Base-by-base conservation (phyloP, 345 rosid genomes). In the Lepidium africanum region DNA sequence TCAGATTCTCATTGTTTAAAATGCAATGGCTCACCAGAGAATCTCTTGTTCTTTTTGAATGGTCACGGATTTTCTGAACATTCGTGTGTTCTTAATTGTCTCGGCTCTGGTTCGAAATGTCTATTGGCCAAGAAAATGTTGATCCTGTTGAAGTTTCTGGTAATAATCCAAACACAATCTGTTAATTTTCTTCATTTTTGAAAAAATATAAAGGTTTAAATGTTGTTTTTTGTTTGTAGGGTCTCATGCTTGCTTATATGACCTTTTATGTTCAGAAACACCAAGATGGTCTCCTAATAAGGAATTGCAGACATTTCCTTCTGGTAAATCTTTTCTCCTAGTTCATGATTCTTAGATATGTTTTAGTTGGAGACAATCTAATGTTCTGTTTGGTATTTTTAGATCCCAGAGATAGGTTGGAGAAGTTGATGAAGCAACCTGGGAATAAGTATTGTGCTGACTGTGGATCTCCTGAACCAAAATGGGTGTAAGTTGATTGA, bases 391-490 rank as follows among this genome's bases (percentile, higher is more conserved):
- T 68, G 41, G 10, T 35, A 6, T 39, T 72, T 27, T 55, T 68
- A 89, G 96, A 80, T 74, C 78, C 91, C 9, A 76, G 61, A 16
- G 75, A 50, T 49, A 81, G 84, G 80, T 78, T 92, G 70, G 88
- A 87, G 80, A 77, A 69, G 43, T 72, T 85, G 66, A 63, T 87
- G 67, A 79, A 66, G 61, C 78, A 81, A 61, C 65, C 81, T 27
- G 80, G 90, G 40, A 92, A 92, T 71, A 79, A 53, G 17, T 53
- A 39, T 73, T 92, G 98, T 81, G 98, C 98, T 65, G 98, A 89
- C 74, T 92, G 98, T 82, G 98, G 92, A 47, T 81, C 91, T 33
- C 83, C 98, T 12, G 95, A 89, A 75, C 98, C 98, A 5, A 92
- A 90, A 85, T 92, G 96, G 98, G 98, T 84, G 98, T 92, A 84